phyloP scores from a whole-genome alignment of 805 yeast species.

The Teunomyces tritomae region DNA sequence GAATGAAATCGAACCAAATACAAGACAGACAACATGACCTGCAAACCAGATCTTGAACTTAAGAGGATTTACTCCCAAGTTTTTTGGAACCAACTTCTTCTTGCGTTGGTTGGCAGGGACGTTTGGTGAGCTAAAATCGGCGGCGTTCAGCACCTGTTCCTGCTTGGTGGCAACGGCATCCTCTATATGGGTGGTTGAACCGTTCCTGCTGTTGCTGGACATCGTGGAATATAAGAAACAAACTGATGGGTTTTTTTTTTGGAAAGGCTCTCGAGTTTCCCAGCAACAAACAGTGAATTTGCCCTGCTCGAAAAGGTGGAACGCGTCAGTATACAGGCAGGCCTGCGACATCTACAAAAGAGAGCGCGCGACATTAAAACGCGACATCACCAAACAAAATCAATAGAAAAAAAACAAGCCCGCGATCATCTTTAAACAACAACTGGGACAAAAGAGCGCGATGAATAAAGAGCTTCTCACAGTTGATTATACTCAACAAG shows the following conservation, averaged over 20 bases:
- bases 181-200: not conserved
- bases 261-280: not conserved
- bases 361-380: not conserved
- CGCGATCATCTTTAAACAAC: not conserved
- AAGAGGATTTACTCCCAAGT: slow-evolving; percentile 31
- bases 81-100: slow-evolving; percentile 30
- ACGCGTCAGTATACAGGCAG: not conserved
- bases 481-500: slow-evolving; percentile 16
- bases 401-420: not conserved
- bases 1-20: slow-evolving; percentile 41
- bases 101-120: slow-evolving; percentile 13
- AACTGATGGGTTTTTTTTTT: not conserved
- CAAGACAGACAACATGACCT: slow-evolving; percentile 50
- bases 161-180: slow-evolving; percentile 1
- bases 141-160: slow-evolving; percentile 8
- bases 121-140: not conserved
- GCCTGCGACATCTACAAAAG: not conserved
- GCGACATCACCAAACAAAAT: not conserved
- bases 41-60: slow-evolving; percentile 53
- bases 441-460: not conserved
- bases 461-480: slow-evolving; percentile 2
- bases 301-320: not conserved
- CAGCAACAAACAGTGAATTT: not conserved
- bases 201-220: slow-evolving; percentile 1
- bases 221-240: not conserved